Evolutionary conservation across 179 eudicot species (phyloP).

Genomic region (Silene coronaria): DNA sequence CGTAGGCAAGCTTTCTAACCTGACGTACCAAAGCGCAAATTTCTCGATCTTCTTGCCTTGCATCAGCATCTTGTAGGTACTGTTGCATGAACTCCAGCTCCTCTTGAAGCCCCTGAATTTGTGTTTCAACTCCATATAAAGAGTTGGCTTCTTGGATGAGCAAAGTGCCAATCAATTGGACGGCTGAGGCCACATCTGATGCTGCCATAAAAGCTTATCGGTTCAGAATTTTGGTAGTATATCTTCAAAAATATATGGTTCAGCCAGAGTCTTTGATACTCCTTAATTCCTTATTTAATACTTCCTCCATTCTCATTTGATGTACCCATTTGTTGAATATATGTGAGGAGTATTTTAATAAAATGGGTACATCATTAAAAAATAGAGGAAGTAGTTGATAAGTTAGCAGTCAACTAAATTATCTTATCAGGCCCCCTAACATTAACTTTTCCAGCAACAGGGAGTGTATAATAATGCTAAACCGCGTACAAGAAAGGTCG

Average conservation of each 20-base stretch:
- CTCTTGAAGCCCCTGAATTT: constrained; percentile 14
- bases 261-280: background rate
- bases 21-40: constrained; percentile 9
- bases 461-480: too few species aligned
- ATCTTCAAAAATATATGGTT: background rate
- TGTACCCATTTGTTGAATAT: too few species aligned
- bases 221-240: background rate
- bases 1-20: constrained; percentile 22
- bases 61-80: constrained; percentile 26
- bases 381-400: too few species aligned
- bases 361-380: too few species aligned
- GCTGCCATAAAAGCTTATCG: constrained; percentile 14
- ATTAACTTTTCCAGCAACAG: too few species aligned
- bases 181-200: constrained; percentile 11
- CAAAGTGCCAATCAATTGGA: constrained; percentile 19
- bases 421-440: background rate
- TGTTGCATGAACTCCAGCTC: constrained; percentile 10
- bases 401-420: constrained; percentile 1
- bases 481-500: too few species aligned
- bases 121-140: constrained; percentile 10
- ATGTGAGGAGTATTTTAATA: too few species aligned
- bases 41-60: constrained; percentile 9
- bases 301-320: too few species aligned
- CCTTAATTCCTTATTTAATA: too few species aligned
- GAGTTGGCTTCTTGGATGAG: constrained; percentile 17